Evolutionary conservation across 176 grass and related monocot genomes (phyloP), one percentile per base, ranked within the genome.

Genomic region (Phoenix dactylifera): DNA sequence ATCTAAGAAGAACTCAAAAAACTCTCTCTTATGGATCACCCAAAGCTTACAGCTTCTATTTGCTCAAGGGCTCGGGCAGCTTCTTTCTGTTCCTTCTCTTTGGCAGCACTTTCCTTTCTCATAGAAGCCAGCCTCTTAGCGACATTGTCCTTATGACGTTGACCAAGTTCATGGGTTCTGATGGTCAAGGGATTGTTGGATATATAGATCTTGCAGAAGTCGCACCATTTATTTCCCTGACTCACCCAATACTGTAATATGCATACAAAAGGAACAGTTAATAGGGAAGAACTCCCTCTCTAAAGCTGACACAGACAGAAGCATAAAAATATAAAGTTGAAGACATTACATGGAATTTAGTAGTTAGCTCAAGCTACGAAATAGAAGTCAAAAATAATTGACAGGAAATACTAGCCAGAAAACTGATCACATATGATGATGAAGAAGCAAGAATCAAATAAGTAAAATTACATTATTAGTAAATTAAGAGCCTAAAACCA

Each of bases 201-300:
- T 70, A 92, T 98, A 58, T 76, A 98, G 50, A 92, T 98, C 69
- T 98, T 89, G 67, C 93, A 89, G 12, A 98, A 74, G 39, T 98
- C 87, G 6, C 93, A 98, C 93, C 87, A 92, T 86, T 98, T 98
- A 68, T 88, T 98, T 76, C 87, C 93, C 68, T 98, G 84, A 81
- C 87, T 98, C 75, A 98, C 93, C 93, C 93, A 98, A 16, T 98
- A 98, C 93, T 98, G 84, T 26, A 98, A 81, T 1, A 83, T 55
- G 7, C 50, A 1, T 49, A 14, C 22, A 20, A 72, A 67, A 72
- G 1, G 39, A 67, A 1, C 55, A 58, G 51, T 64, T 24, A 30
- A n/a, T 55, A 44, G 4, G 9, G 32, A 9, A 10, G 0, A 44
- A 44, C 35, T 44, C 7, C 35, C 35, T 12, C 35, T 12, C 7